Base-by-base conservation (phyloP, 2,329 filamentous ascomycete species). In the Tolypocladium album region DNA sequence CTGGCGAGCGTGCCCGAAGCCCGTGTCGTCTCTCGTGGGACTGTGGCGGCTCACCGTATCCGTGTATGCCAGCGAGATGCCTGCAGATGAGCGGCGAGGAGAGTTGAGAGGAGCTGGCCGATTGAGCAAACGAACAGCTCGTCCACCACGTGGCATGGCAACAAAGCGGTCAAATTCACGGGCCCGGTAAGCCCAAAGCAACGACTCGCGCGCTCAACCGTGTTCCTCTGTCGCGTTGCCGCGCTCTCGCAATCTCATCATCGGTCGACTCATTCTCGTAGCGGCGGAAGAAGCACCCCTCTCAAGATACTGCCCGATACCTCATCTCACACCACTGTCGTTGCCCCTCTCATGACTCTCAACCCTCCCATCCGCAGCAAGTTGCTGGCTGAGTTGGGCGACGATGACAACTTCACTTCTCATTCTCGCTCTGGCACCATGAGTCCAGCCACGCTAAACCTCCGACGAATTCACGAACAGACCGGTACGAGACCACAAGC, bases 391-490 rank as follows among this genome's bases (percentile, higher is more conserved):
- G 56, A 67, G 55, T 61, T 65, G 63, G 66, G 66, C 42, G 64
- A 67, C 38, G 66, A 64, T 47, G 62, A 65, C 59, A 64, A 64
- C 64, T 69, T 67, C 68, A 71, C 67, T 34, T 66, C 71, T 38
- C 67, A 74, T 58, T 50, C 62, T 45, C 58, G 59, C 38, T 61
- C 64, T 60, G 74, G 73, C 61, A 71, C 74, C 67, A 73, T 77
- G 61, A 86, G 80, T 78, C 78, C 78, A 75, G 84, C 84, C 62
- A 76, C 79, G 76, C 82, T 85, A 80, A 87, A 80, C 72, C 82
- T 87, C 69, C 79, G 81, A 77, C 81, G 80, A 79, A 75, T 87
- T 63, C 78, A 81, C 68, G 77, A 84, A 74, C 84, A 87, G 84
- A 83, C 83, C 67, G 78, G 77, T 61, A 74, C 78, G 66, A 78